Conservation (phyloP, 1,139 yeast genomes). For the Saccharomyces pastorianus region DNA sequence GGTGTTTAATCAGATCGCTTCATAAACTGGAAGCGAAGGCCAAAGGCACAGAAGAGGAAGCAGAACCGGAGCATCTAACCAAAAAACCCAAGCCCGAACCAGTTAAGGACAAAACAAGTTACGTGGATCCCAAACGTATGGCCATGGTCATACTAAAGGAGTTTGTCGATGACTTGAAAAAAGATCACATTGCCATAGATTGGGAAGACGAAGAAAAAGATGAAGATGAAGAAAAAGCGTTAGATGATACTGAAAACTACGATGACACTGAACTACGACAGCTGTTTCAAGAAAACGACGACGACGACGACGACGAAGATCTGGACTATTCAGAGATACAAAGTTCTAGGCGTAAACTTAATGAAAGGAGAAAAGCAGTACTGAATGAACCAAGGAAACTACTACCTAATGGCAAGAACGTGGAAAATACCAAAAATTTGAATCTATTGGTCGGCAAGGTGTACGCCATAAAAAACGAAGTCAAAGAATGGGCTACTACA, state of each 20-base stretch:
- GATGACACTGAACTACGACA: conserved; percentile 11
- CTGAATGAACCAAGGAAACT: conserved; percentile 1
- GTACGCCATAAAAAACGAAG: conserved; percentile 17
- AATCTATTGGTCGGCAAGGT: conserved; percentile 20
- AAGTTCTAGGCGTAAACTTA: not conserved
- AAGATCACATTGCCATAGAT: conserved; percentile 22
- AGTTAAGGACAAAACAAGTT: conserved; percentile 5
- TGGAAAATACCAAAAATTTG: conserved; percentile 26
- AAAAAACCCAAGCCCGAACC: conserved; percentile 1
- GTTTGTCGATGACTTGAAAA: conserved; percentile 26
- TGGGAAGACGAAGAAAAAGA: conserved; percentile 25
- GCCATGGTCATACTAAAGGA: conserved; percentile 24
- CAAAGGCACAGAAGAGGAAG: not conserved
- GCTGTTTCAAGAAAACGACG: conserved; percentile 5
- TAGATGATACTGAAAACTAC: conserved; percentile 6
- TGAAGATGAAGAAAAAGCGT: conserved; percentile 9
- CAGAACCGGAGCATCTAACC: conserved; percentile 1
- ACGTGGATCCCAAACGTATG: conserved; percentile 19
- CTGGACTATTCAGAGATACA: conserved; percentile 3
- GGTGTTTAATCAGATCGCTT: conserved; percentile 27
- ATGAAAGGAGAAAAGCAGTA: conserved; percentile 3
- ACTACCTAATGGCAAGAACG: conserved; percentile 28
- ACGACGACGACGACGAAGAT: conserved; percentile 10
- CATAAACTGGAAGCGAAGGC: conserved; percentile 14
- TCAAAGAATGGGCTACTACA: conserved; percentile 23